phyloP scores from a whole-genome alignment of 495 filamentous ascomycete species.

The Penicillium arizonense region DNA sequence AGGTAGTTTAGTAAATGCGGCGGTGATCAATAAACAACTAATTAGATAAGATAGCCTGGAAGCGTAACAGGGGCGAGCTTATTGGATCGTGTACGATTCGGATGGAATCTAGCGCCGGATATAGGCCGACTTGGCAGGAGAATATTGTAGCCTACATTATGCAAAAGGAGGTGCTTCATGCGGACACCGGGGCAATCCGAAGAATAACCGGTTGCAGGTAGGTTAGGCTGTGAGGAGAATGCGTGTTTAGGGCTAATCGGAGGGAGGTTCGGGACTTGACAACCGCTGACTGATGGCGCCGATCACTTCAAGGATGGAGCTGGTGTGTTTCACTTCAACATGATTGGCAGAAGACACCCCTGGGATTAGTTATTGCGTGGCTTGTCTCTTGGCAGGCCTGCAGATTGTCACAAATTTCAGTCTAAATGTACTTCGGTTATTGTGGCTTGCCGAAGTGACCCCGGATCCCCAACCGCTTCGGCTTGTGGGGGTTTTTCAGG shows the following conservation, averaged over 20 bases:
- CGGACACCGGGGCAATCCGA: too few relatives aligned
- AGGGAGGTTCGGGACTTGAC: neutral
- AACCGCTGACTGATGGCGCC: constrained; percentile 1
- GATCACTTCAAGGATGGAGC: neutral
- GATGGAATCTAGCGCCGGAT: neutral
- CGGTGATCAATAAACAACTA: neutral
- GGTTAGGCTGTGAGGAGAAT: neutral
- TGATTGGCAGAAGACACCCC: neutral
- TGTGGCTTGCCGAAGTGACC: too few relatives aligned
- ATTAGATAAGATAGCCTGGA: neutral
- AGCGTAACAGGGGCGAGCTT: neutral
- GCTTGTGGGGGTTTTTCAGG: too few relatives aligned
- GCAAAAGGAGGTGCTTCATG: too few relatives aligned
- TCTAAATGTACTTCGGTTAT: neutral
- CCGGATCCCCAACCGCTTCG: too few relatives aligned
- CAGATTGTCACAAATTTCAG: neutral
- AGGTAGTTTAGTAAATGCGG: neutral
- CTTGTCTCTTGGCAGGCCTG: neutral
- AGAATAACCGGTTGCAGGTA: too few relatives aligned
- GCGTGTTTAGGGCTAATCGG: neutral
- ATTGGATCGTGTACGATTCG: neutral
- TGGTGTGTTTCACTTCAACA: neutral
- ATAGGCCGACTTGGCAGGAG: neutral
- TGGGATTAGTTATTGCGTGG: neutral
- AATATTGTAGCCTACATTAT: neutral